These are phyloP conservation scores for Ganoderma lingzhi DNA, from an alignment of 1,284 basidiomycete genomes.

Conservation along the genomic window DNA sequence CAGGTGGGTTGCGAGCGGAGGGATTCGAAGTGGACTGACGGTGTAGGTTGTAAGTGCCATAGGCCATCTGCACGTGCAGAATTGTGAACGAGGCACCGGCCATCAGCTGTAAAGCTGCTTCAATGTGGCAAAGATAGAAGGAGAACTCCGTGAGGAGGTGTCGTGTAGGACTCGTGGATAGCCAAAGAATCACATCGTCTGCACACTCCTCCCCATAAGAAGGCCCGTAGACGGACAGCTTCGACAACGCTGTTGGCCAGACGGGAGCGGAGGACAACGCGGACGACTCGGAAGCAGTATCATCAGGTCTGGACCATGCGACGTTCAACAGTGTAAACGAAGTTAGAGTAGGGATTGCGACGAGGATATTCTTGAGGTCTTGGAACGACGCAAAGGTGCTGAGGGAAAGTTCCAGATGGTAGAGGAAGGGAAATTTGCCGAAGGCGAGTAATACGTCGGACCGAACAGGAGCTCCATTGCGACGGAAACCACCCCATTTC, in stretches of 20 bases:
- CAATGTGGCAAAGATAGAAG: background rate
- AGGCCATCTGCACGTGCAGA: background rate
- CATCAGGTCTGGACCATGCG: background rate
- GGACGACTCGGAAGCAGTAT: background rate
- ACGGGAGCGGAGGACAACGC: background rate
- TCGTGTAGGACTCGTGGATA: background rate
- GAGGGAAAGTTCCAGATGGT: background rate
- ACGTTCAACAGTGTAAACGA: background rate
- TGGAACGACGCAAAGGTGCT: background rate
- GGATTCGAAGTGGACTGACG: background rate
- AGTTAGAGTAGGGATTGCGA: background rate
- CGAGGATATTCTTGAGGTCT: background rate
- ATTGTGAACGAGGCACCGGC: background rate
- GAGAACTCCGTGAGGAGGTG: background rate
- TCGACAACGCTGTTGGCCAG: background rate
- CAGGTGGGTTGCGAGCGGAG: background rate
- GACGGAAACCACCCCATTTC: background rate
- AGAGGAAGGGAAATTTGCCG: background rate
- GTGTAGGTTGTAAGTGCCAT: background rate
- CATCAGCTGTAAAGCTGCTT: background rate
- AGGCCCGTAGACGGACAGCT: background rate
- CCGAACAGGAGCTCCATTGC: background rate
- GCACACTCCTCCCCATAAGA: no score
- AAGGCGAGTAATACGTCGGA: background rate
- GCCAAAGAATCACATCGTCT: background rate